A percentile compares a stretch with the other conserved stretches of the same genome.
Evolutionary conservation across 176 grass and related monocot species (phyloP).

Genomic region (Ensete glaucum): DNA sequence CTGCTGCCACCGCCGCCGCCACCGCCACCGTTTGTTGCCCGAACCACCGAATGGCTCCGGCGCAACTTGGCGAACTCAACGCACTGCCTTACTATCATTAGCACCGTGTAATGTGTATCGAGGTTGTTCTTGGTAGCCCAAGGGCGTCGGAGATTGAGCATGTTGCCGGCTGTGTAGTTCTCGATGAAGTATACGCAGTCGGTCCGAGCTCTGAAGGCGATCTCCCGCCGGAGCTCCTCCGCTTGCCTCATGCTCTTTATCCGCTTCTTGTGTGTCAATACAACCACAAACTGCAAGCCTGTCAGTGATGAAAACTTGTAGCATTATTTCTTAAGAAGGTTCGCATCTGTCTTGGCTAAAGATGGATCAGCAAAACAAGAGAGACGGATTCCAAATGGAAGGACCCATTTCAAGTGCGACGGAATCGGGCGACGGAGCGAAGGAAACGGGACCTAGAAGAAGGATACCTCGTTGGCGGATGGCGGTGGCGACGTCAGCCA

Average conservation of each 20-base stretch:
- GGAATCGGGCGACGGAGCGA: too few relatives aligned
- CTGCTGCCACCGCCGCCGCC: too few relatives aligned
- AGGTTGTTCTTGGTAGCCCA: conserved; percentile 57
- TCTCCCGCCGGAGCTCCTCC: conserved; percentile 60
- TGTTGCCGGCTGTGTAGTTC: conserved; percentile 57
- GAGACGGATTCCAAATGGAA: too few relatives aligned
- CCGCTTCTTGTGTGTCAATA: conserved; percentile 76
- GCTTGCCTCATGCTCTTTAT: conserved; percentile 48
- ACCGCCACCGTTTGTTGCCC: too few relatives aligned
- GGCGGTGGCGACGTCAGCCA: conserved; percentile 39
- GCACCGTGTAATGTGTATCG: conserved; percentile 63
- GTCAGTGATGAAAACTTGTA: neutral
- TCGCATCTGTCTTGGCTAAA: too few relatives aligned
- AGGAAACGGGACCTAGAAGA: too few relatives aligned
- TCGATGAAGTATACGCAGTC: conserved; percentile 83
- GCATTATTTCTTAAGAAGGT: neutral
- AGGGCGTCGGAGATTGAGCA: conserved; percentile 35
- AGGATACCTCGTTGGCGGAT: conserved; percentile 50
- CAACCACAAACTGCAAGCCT: conserved; percentile 72
- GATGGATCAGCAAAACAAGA: too few relatives aligned
- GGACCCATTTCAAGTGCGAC: too few relatives aligned
- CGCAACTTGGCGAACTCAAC: conserved; percentile 71
- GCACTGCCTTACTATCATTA: conserved; percentile 68
- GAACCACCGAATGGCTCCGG: conserved; percentile 21
- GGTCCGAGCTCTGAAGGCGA: conserved; percentile 62